Percentiles rank a stretch among this genome's conserved stretches.
phyloP scores from a whole-genome alignment of 2,329 filamentous ascomycete species.

The Fusarium sp. region DNA sequence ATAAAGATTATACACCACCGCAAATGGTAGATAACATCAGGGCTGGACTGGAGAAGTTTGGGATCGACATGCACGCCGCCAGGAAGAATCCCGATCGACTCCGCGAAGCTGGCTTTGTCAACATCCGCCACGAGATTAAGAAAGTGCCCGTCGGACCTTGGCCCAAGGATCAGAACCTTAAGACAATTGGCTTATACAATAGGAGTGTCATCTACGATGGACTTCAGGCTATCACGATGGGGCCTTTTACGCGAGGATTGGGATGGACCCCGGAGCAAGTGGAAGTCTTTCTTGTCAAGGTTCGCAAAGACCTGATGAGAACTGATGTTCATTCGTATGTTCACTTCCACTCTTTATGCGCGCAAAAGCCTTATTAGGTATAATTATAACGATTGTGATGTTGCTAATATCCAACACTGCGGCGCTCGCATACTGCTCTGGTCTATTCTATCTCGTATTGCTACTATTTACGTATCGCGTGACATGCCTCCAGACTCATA shows the following conservation, averaged over 20 bases:
- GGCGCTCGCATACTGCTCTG: background rate
- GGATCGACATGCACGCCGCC: slow-evolving; percentile 49
- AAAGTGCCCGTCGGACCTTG: slow-evolving; percentile 63
- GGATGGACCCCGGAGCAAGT: slow-evolving; percentile 52
- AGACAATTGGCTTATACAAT: slow-evolving; percentile 57
- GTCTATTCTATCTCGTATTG: background rate
- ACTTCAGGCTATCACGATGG: slow-evolving; percentile 50
- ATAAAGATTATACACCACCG: slow-evolving; percentile 43
- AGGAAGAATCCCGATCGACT: slow-evolving; percentile 48
- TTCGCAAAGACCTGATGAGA: slow-evolving; percentile 51
- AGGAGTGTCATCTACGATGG: slow-evolving; percentile 48
- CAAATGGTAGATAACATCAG: slow-evolving; percentile 48
- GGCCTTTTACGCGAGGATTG: slow-evolving; percentile 51
- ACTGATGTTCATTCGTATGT: slow-evolving; percentile 33
- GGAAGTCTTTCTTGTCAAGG: slow-evolving; percentile 50
- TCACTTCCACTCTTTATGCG: slow-evolving; percentile 33
- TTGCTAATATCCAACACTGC: background rate
- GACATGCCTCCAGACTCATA: background rate
- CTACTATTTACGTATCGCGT: background rate
- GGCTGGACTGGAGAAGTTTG: slow-evolving; percentile 47
- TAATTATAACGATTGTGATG: background rate
- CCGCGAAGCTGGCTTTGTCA: slow-evolving; percentile 54
- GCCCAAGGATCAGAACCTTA: slow-evolving; percentile 60
- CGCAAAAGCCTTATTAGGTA: slow-evolving; percentile 14
- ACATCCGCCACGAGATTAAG: slow-evolving; percentile 54